phyloP scores from a whole-genome alignment of 495 filamentous ascomycete genomes.

The Achaetomiella virescens region DNA sequence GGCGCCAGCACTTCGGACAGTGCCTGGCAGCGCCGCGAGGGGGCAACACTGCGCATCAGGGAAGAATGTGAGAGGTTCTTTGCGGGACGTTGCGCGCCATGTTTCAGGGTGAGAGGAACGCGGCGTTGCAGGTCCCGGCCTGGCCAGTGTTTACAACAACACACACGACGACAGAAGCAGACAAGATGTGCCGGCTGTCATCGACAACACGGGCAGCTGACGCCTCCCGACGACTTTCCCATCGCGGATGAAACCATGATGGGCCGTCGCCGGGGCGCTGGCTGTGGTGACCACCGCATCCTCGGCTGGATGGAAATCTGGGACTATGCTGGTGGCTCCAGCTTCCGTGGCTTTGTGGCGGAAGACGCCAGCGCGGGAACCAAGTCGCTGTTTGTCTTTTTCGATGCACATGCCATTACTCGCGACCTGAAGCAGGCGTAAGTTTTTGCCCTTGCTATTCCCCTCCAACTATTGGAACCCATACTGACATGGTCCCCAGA shows the following conservation, averaged over 20 bases:
- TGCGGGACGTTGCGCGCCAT: conserved; percentile 85
- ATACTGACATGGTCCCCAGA: conserved; percentile 40
- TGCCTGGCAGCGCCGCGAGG: conserved; percentile 53
- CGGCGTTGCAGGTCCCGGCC: conserved; percentile 63
- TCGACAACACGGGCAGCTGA: conserved; percentile 28
- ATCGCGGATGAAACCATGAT: conserved; percentile 19
- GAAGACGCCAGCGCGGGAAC: conserved; percentile 47
- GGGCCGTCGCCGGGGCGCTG: conserved; percentile 7
- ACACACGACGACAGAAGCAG: conserved; percentile 30
- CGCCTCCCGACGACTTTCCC: conserved; percentile 38
- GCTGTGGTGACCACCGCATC: conserved; percentile 19
- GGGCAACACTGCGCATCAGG: conserved; percentile 91
- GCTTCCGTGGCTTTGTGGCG: conserved; percentile 77
- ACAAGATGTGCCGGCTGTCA: conserved; percentile 14
- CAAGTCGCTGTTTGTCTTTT: conserved; percentile 81
- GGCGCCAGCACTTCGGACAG: conserved; percentile 17
- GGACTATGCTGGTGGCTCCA: conserved; percentile 78
- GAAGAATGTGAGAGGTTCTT: conserved; percentile 99
- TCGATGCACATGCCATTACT: conserved; percentile 60
- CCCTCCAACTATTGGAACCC: background rate
- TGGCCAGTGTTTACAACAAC: conserved; percentile 57
- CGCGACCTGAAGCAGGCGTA: conserved; percentile 85
- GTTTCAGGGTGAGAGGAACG: conserved; percentile 92
- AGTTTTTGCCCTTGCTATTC: conserved; percentile 30
- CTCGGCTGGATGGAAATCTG: conserved; percentile 67